Conservation (phyloP, 305 asterid genomes). For the Fraxinus latifolia region DNA sequence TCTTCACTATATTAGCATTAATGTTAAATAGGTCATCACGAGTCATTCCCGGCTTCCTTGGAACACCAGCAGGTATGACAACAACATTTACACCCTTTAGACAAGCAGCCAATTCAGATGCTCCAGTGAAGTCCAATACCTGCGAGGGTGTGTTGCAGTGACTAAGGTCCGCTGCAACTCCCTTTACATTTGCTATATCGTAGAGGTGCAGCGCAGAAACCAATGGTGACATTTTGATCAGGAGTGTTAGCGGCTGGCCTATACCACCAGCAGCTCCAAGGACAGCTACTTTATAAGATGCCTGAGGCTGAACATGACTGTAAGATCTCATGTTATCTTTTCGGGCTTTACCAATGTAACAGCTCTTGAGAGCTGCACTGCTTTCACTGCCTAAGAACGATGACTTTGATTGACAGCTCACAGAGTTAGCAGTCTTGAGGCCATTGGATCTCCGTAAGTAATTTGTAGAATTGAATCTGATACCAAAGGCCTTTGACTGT, state of each 20-base stretch:
- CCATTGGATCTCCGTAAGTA: constrained; percentile 49
- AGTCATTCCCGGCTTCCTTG: constrained; percentile 70
- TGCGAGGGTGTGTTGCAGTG: constrained; percentile 72
- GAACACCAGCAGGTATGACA: constrained; percentile 68
- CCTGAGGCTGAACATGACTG: constrained; percentile 55
- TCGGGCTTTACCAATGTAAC: constrained; percentile 36
- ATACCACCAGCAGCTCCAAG: constrained; percentile 76
- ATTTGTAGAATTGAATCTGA: constrained; percentile 46
- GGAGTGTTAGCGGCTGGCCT: constrained; percentile 68
- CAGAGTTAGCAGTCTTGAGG: constrained; percentile 46
- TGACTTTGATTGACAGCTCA: constrained; percentile 41
- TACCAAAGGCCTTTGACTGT: constrained; percentile 47
- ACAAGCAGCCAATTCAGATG: constrained; percentile 47
- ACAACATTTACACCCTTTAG: constrained; percentile 55
- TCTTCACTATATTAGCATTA: constrained; percentile 64
- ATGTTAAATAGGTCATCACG: constrained; percentile 71
- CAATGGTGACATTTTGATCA: constrained; percentile 64
- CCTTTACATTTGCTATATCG: constrained; percentile 65
- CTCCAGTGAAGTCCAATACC: constrained; percentile 56
- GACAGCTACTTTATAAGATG: constrained; percentile 61
- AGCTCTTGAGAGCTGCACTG: constrained; percentile 31
- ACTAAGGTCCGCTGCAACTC: constrained; percentile 70
- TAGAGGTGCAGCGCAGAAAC: constrained; percentile 58
- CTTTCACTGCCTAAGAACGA: constrained; percentile 60
- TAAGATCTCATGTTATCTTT: constrained; percentile 33